Evolutionary conservation across 495 filamentous ascomycete species (phyloP).

Genomic region (Jackrogersella minutella): DNA sequence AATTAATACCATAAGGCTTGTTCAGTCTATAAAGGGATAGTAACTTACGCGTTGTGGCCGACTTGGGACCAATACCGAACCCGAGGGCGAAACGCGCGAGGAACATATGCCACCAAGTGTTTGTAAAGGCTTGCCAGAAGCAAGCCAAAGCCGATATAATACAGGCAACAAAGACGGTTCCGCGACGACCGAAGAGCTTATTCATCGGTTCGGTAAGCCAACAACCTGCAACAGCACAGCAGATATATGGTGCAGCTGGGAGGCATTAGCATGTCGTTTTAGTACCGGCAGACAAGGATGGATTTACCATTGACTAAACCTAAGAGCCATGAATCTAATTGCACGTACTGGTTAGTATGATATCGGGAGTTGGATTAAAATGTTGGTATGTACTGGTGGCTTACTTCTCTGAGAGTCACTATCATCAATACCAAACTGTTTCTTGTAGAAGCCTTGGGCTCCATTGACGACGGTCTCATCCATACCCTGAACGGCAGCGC

Average conservation of each 20-base stretch:
- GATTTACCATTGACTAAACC: slow-evolving; percentile 68
- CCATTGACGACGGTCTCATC: slow-evolving; percentile 85
- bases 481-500: slow-evolving; percentile 66
- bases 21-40: background rate
- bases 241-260: slow-evolving; percentile 69
- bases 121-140: slow-evolving; percentile 79
- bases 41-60: slow-evolving; percentile 67
- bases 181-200: slow-evolving; percentile 77
- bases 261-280: slow-evolving; percentile 9
- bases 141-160: slow-evolving; percentile 66
- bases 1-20: background rate
- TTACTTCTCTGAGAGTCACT: slow-evolving; percentile 45
- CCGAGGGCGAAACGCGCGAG: slow-evolving; percentile 75
- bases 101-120: slow-evolving; percentile 79
- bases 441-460: slow-evolving; percentile 72
- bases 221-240: slow-evolving; percentile 78
- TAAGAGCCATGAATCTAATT: slow-evolving; percentile 65
- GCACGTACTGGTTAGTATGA: slow-evolving; percentile 14
- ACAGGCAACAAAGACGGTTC: slow-evolving; percentile 76
- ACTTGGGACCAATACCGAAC: slow-evolving; percentile 83
- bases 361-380: background rate
- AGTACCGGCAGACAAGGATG: slow-evolving; percentile 29
- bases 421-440: slow-evolving; percentile 72
- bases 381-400: slow-evolving; percentile 1
- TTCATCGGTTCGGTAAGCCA: slow-evolving; percentile 88